Conservation (phyloP, 805 yeast species). For the Candida palmyrensis region DNA sequence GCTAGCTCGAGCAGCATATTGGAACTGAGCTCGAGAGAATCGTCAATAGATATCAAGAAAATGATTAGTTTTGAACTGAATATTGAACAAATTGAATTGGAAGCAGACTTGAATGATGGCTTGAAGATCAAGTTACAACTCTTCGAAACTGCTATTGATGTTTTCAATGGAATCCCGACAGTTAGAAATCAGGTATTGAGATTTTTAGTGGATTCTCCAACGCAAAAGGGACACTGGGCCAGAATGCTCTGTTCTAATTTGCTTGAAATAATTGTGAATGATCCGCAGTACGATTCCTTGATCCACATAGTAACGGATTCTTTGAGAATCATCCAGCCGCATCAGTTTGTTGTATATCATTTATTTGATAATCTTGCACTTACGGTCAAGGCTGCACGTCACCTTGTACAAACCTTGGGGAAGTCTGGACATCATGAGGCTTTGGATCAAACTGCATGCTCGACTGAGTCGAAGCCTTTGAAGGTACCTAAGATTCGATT, state of each 20-base stretch:
- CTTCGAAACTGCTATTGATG: conserved; percentile 11
- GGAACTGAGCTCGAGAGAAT: conserved; percentile 3
- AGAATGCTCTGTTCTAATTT: conserved; percentile 38
- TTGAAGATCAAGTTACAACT: conserved; percentile 46
- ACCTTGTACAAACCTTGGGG: conserved; percentile 22
- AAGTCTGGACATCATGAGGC: conserved; percentile 6
- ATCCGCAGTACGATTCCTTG: neutral
- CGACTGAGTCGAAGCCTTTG: conserved; percentile 24
- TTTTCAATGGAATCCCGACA: conserved; percentile 6
- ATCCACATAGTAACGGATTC: conserved; percentile 7
- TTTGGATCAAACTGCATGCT: conserved; percentile 21
- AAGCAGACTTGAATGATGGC: conserved; percentile 41
- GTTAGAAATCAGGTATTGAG: conserved; percentile 27
- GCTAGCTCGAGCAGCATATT: too few relatives aligned
- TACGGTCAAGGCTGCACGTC: conserved; percentile 28
- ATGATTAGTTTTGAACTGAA: conserved; percentile 10
- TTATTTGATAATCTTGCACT: conserved; percentile 35
- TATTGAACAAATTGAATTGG: conserved; percentile 16
- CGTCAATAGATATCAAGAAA: conserved; percentile 5
- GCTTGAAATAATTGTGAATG: neutral
- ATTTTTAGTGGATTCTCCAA: conserved; percentile 50
- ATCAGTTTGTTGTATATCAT: conserved; percentile 30
- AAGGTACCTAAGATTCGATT: conserved; percentile 24
- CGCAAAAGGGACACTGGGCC: conserved; percentile 42
- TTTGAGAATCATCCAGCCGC: conserved; percentile 33